A percentile compares a stretch with the other conserved stretches of the same genome.
Evolutionary conservation across 2,329 filamentous ascomycete species (phyloP).

Genomic region (Pseudogymnoascus sp.): DNA sequence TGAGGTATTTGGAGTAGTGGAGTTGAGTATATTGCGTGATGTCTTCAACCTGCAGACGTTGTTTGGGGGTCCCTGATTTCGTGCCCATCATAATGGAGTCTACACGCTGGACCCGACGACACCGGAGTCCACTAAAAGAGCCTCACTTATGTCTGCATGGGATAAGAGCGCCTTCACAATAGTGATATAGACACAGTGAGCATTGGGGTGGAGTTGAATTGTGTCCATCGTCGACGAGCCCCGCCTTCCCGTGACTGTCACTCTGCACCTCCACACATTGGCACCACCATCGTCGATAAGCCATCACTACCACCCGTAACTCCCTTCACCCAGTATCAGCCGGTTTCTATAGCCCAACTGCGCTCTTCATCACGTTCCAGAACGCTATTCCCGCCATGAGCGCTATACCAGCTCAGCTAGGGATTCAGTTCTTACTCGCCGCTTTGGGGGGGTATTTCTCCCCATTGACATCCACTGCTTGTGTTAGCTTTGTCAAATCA

Average conservation of each 20-base stretch:
- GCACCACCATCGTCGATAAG: not conserved
- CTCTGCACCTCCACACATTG: not conserved
- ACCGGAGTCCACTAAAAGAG: not conserved
- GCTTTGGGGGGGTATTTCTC: slow-evolving; percentile 48
- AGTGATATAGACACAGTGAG: not conserved
- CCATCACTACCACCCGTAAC: not conserved
- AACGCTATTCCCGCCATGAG: slow-evolving; percentile 10
- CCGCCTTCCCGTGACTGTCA: not conserved
- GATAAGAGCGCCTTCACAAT: not conserved
- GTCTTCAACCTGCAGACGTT: not conserved
- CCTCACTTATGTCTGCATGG: not conserved
- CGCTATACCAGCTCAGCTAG: slow-evolving; percentile 8
- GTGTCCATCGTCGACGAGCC: not conserved
- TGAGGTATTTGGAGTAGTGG: not conserved
- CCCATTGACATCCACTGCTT: slow-evolving; percentile 41
- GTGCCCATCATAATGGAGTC: not conserved
- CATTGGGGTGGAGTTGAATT: not conserved
- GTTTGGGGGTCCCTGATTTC: not conserved
- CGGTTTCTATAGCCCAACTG: not conserved
- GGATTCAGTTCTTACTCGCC: slow-evolving; percentile 19
- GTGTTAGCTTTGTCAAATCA: slow-evolving; percentile 28
- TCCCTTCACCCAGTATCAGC: slow-evolving; percentile 7
- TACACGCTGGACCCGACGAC: not conserved
- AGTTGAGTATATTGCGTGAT: not conserved
- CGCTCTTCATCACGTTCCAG: slow-evolving; percentile 6